Percentiles rank a stretch among this genome's conserved stretches.
These are phyloP conservation scores for Cercospora sesami DNA, from an alignment of 2,329 filamentous ascomycete genomes.

Conservation along the genomic window DNA sequence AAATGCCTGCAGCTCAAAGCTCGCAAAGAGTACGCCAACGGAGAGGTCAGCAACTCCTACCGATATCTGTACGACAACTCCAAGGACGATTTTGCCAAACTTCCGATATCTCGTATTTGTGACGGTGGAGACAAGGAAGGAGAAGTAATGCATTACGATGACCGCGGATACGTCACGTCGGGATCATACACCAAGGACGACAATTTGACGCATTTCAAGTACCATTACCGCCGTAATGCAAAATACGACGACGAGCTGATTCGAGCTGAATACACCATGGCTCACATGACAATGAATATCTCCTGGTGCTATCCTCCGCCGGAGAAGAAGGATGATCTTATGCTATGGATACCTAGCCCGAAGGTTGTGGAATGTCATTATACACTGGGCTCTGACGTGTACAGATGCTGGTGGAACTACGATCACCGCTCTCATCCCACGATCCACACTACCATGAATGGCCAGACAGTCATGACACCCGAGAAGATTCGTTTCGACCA, in stretches of 20 bases:
- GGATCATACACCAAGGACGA: conserved; percentile 56
- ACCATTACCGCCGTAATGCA: conserved; percentile 56
- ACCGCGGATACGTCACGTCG: conserved; percentile 54
- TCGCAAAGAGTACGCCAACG: conserved; percentile 49
- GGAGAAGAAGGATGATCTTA: conserved; percentile 4
- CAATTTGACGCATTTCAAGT: conserved; percentile 56
- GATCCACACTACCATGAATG: conserved; percentile 16
- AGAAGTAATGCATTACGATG: conserved; percentile 54
- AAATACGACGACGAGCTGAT: conserved; percentile 58
- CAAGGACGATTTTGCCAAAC: conserved; percentile 39
- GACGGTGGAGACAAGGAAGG: conserved; percentile 48
- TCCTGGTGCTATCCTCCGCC: conserved; percentile 42
- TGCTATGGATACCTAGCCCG: conserved; percentile 12
- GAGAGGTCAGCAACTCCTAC: conserved; percentile 49
- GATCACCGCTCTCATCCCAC: conserved; percentile 17
- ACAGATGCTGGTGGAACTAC: conserved; percentile 15
- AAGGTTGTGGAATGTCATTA: conserved; percentile 12
- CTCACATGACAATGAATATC: conserved; percentile 56
- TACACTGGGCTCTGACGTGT: conserved; percentile 6
- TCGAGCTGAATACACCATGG: conserved; percentile 55
- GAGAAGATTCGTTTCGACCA: conserved; percentile 6
- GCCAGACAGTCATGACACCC: conserved; percentile 1
- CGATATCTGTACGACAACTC: conserved; percentile 51
- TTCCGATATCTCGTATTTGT: conserved; percentile 47
- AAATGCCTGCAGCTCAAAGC: conserved; percentile 47